Evolutionary conservation across 208 protist species (phyloP), one percentile per base, ranked within the genome.

Genomic region (Acanthamoeba royreba): DNA sequence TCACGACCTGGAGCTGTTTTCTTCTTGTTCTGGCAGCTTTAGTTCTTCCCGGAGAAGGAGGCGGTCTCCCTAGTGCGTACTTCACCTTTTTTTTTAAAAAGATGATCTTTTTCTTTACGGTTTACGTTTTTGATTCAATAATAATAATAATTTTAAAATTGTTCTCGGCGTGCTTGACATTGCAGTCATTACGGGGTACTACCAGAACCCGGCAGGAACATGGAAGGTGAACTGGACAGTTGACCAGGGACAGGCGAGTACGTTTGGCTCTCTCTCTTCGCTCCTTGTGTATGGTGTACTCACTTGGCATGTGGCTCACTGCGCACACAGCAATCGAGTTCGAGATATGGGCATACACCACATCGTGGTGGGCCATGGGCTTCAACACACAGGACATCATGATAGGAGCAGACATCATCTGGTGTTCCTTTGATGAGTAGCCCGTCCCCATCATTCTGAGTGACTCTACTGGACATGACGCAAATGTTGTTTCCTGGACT

Each of bases 311-410:
- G n/a, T n/a, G n/a, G n/a, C n/a, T n/a, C n/a, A n/a, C n/a, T n/a
- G n/a, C n/a, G n/a, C n/a, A n/a, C 31, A 40, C 45, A 88, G 79
- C 25, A 33, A 61, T 88, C 31, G 79, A 88, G 79, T 88, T 88
- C 45, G 58, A 52, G 17, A 61, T 88, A 1, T 61, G 31, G 5
- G 79, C 79, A 7, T 47, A 40, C 47, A 42, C 79, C 4, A 38
- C 11, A 28, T 33, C 47, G 0, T 88, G 79, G 79, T 63, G 45
- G 79, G 79, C 79, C 1, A 4, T 88, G 5, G 79, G 79, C 45
- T 38, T 88, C 52, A 88, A 88, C 46, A 88, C 46, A 7, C 3
- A 88, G 8, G 45, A 55, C 11, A 58, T 1, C 1, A 88, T 88
- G 79, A 58, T 88, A 3, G 79, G 79, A 1, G 79, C 13, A 15